Evolutionary conservation across 805 yeast species (phyloP).

Genomic region (Candida silvicultrix): DNA sequence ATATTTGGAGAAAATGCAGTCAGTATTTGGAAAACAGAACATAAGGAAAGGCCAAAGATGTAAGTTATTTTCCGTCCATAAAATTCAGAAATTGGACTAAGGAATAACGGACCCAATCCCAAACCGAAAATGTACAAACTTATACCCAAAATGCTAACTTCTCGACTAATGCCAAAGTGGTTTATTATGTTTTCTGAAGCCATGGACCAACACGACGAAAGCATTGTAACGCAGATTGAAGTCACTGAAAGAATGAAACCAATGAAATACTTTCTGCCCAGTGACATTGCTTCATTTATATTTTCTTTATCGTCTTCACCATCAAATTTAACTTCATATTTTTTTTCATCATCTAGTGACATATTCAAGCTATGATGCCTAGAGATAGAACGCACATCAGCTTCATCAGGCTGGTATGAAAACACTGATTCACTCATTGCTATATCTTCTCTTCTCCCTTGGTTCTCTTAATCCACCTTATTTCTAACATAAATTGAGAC

Average conservation of each 20-base stretch:
- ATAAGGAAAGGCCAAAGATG: conserved; percentile 50
- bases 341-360: conserved; percentile 4
- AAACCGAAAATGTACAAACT: conserved; percentile 65
- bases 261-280: conserved; percentile 48
- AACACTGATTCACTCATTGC: background rate
- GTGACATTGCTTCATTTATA: conserved; percentile 30
- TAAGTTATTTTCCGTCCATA: conserved; percentile 57
- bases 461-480: too few species aligned
- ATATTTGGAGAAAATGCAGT: conserved; percentile 54
- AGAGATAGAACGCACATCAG: conserved; percentile 12
- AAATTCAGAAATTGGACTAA: conserved; percentile 65
- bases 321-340: conserved; percentile 25
- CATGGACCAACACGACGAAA: conserved; percentile 64
- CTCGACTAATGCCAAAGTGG: conserved; percentile 46
- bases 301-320: conserved; percentile 25
- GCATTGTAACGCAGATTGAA: conserved; percentile 57
- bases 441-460: background rate
- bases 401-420: conserved; percentile 15
- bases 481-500: too few species aligned
- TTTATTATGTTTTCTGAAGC: conserved; percentile 45
- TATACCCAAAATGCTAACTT: conserved; percentile 49
- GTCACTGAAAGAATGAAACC: conserved; percentile 47
- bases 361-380: background rate
- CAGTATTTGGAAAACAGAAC: conserved; percentile 52
- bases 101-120: conserved; percentile 59